These are phyloP conservation scores for Prototheca wickerhamii DNA, from an alignment of 163 green algal genomes.

Conservation along the genomic window DNA sequence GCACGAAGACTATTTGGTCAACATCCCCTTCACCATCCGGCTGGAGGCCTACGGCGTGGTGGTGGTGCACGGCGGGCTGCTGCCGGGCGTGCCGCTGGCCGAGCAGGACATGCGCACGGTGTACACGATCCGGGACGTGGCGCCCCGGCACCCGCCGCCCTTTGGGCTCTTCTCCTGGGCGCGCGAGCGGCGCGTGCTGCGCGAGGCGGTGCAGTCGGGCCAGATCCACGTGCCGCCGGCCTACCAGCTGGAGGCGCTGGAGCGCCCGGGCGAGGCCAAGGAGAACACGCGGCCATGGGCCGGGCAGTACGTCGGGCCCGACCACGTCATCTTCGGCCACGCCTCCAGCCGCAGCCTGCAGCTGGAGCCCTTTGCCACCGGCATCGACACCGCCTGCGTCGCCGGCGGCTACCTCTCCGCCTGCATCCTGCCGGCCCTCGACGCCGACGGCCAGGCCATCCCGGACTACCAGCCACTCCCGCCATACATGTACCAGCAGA, in stretches of 20 bases:
- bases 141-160: background rate
- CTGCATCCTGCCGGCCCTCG: constrained; percentile 45
- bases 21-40: constrained; percentile 2
- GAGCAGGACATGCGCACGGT: constrained; percentile 19
- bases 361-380: constrained; percentile 37
- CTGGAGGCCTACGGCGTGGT: constrained; percentile 17
- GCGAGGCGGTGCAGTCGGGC: background rate
- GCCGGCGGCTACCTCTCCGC: constrained; percentile 51
- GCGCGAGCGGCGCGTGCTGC: background rate
- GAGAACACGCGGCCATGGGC: constrained; percentile 21
- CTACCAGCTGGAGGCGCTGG: constrained; percentile 1
- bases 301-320: constrained; percentile 35
- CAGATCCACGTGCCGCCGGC: background rate
- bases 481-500: background rate
- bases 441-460: constrained; percentile 1
- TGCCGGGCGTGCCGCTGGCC: constrained; percentile 31
- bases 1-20: background rate
- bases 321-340: constrained; percentile 72
- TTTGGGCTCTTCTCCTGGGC: background rate
- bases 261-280: constrained; percentile 10
- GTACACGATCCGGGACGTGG: constrained; percentile 18
- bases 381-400: constrained; percentile 64
- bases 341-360: constrained; percentile 49
- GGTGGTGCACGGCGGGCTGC: constrained; percentile 30
- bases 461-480: background rate